Percentiles rank a stretch among this genome's conserved stretches.
phyloP scores from a whole-genome alignment of 2,329 filamentous ascomycete genomes.

The Nigrospora sphaerica region DNA sequence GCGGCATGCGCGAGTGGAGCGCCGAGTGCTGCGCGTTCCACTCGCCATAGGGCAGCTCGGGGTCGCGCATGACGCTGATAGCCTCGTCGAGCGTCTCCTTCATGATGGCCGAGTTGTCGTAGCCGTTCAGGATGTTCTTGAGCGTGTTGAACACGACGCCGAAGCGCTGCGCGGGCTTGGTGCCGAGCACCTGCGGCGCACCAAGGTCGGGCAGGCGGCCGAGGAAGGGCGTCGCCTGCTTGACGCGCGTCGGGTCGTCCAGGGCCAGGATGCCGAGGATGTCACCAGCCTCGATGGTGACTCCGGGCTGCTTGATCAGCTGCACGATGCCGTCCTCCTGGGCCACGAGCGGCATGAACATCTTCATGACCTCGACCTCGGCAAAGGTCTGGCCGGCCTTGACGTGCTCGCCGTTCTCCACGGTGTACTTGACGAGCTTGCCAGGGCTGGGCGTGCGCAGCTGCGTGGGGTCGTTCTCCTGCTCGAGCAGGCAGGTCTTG shows the following conservation, averaged over 20 bases:
- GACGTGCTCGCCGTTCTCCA: conserved; percentile 92
- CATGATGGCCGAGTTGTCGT: conserved; percentile 98
- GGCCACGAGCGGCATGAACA: conserved; percentile 98
- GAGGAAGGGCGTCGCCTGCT: conserved; percentile 90
- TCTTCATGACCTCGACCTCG: conserved; percentile 99
- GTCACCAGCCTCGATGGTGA: conserved; percentile 95
- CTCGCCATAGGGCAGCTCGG: conserved; percentile 90
- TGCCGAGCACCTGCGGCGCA: conserved; percentile 78
- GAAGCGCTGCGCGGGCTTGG: conserved; percentile 87
- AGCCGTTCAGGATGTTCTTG: conserved; percentile 82
- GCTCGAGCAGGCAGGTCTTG: conserved; percentile 96
- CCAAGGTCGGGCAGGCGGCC: conserved; percentile 85
- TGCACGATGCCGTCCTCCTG: conserved; percentile 95
- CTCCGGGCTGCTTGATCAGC: conserved; percentile 97
- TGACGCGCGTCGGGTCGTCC: conserved; percentile 91
- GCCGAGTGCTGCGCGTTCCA: conserved; percentile 95
- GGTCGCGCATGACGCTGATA: conserved; percentile 81
- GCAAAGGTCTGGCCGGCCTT: conserved; percentile 88
- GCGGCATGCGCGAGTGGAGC: conserved; percentile 93
- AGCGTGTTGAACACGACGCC: conserved; percentile 69
- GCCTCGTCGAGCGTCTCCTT: conserved; percentile 76
- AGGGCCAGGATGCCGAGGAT: conserved; percentile 95
- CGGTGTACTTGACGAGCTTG: conserved; percentile 96
- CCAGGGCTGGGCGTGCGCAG: conserved; percentile 89
- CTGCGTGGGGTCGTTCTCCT: conserved; percentile 98